These are phyloP conservation scores for Aspergillus texensis DNA, from an alignment of 2,329 filamentous ascomycete genomes.

Conservation along the genomic window DNA sequence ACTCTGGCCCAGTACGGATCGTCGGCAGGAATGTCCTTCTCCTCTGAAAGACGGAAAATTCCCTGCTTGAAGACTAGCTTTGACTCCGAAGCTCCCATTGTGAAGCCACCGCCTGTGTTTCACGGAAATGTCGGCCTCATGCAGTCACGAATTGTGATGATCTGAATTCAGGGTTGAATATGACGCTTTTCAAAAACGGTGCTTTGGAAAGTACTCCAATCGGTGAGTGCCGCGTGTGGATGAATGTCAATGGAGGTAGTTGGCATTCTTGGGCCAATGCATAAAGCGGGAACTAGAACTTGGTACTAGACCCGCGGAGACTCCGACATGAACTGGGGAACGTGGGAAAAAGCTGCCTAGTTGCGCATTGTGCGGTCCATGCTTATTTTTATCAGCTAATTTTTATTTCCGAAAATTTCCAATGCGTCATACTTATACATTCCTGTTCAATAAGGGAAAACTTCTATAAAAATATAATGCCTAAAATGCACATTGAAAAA, in stretches of 20 bases:
- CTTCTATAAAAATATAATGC: background rate
- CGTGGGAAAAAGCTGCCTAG: constrained; percentile 3
- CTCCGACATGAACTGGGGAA: constrained; percentile 10
- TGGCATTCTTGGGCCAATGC: constrained; percentile 20
- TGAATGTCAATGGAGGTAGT: constrained; percentile 16
- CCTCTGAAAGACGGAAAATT: constrained; percentile 94
- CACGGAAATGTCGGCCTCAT: constrained; percentile 30
- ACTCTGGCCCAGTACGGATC: constrained; percentile 93
- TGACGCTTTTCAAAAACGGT: background rate
- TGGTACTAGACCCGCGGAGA: constrained; percentile 14
- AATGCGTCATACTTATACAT: background rate
- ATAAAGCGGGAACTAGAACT: constrained; percentile 22
- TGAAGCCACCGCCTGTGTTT: constrained; percentile 31
- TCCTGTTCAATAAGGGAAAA: background rate
- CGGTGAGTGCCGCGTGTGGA: constrained; percentile 14
- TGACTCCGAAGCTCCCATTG: constrained; percentile 96
- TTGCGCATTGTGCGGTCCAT: constrained; percentile 1
- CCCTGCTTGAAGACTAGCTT: constrained; percentile 99
- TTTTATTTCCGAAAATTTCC: background rate
- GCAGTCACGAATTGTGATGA: constrained; percentile 13
- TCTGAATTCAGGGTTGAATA: background rate
- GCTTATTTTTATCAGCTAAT: background rate
- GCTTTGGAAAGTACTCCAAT: constrained; percentile 8
- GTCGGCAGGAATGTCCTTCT: constrained; percentile 81
- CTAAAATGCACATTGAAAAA: background rate